These are phyloP conservation scores for Pinus albicaulis DNA, from an alignment of 75 land plant genomes.

Conservation along the genomic window DNA sequence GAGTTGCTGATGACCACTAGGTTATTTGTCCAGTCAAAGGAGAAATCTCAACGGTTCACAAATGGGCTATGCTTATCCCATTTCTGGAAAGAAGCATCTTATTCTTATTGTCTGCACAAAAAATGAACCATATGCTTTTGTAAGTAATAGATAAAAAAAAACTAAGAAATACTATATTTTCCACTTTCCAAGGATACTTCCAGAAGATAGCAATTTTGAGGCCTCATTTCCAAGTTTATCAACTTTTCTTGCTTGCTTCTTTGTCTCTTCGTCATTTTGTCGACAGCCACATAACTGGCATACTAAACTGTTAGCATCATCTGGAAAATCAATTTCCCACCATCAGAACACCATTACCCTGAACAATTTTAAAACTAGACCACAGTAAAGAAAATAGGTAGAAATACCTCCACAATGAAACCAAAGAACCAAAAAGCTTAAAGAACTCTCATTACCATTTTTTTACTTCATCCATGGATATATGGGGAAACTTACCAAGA, in stretches of 20 bases:
- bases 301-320: conserved; percentile 36
- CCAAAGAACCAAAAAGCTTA: neutral
- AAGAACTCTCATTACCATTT: neutral
- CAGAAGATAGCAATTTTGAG: conserved; percentile 24
- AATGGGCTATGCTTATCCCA: neutral
- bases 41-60: neutral
- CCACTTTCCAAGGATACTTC: conserved; percentile 59
- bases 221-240: conserved; percentile 31
- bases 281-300: conserved; percentile 67
- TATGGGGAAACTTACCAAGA: conserved; percentile 44
- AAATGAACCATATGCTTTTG: neutral
- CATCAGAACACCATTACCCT: neutral
- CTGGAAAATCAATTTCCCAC: conserved; percentile 11
- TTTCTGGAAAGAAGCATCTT: neutral
- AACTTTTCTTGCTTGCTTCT: conserved; percentile 31
- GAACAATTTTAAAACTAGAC: neutral
- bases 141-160: neutral
- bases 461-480: neutral
- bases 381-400: conserved; percentile 1
- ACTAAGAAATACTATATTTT: neutral
- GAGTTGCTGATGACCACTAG: neutral
- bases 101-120: neutral
- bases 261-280: conserved; percentile 41
- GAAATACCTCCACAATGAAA: neutral
- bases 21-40: neutral